Evolutionary conservation across 2,329 filamentous ascomycete genomes (phyloP), one percentile per base, ranked within the genome.

Genomic region (Pseudogymnoascus sp.): DNA sequence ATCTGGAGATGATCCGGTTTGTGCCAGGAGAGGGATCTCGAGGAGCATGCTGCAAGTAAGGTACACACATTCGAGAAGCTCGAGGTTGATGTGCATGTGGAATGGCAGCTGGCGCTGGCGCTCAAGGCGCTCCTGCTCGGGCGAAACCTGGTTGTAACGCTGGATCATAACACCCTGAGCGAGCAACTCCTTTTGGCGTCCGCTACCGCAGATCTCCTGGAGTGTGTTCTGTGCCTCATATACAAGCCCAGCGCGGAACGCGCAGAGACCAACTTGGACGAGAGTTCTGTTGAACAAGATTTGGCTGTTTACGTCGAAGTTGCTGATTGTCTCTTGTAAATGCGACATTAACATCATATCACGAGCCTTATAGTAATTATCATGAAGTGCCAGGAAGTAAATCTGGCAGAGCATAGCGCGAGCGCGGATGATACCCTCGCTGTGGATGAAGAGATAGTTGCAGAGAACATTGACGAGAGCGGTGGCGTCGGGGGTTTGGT

Each of bases 281-380:
- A 99, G 84, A 1, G 95, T 97, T 69, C 95, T 87, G 85, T 99
- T 99, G 87, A 96, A 99, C 64, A 99, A 87, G 67, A 99, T 99
- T 79, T 99, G 95, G 63, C 91, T 96, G 80, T 88, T 91, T 70
- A 99, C 90, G 73, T 99, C 95, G 74, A 99, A 99, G 79, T 90
- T 96, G 79, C 86, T 85, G 75, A 99, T 99, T 63, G 90, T 96
- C 81, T 99, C 95, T 75, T 97, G 93, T 74, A 99, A 81, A 80
- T 99, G 95, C 16, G 95, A 99, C 92, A 99, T 99, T 76, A 99
- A 86, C 88, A 97, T 96, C 89, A 99, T 93, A 77, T 99, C 96
- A 69, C 95, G 90, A 72, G 95, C 90, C 78, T 90, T 91, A 84
- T 96, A 97, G 83, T 97, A 99, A 72, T 96, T 88, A 78, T 97